These are phyloP conservation scores for Zygnema cylindricum DNA, from an alignment of 139 green algal genomes.

Conservation along the genomic window DNA sequence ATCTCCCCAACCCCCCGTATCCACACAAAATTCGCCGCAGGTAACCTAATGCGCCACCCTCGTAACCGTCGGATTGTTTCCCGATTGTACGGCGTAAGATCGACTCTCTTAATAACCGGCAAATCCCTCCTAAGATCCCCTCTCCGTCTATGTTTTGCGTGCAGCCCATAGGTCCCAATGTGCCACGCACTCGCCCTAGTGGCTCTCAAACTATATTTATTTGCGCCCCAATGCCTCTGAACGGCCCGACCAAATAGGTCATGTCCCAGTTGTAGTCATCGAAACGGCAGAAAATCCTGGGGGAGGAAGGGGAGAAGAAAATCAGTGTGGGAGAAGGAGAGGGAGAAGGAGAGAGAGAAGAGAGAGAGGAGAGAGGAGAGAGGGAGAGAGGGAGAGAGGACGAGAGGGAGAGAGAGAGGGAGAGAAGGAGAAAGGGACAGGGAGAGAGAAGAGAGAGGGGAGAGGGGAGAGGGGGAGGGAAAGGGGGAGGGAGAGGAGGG, in stretches of 20 bases:
- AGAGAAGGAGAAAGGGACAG: no score
- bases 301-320: no score
- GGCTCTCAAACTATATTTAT: background rate
- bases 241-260: slow-evolving; percentile 16
- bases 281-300: slow-evolving; percentile 53
- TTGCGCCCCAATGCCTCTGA: background rate
- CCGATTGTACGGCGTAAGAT: background rate
- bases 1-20: slow-evolving; percentile 54
- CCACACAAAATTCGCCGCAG: slow-evolving; percentile 17
- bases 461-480: no score
- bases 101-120: slow-evolving; percentile 5
- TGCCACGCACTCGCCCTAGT: slow-evolving; percentile 26
- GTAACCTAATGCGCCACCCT: background rate
- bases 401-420: no score
- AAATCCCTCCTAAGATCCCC: background rate
- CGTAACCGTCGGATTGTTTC: background rate
- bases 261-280: slow-evolving; percentile 63
- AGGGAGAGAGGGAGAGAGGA: no score
- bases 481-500: no score
- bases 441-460: no score
- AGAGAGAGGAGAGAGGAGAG: no score
- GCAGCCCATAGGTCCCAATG: slow-evolving; percentile 51
- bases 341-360: no score
- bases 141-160: background rate
- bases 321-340: no score